Evolutionary conservation across 179 eudicot species (phyloP).

Genomic region (Carnegiea gigantea): DNA sequence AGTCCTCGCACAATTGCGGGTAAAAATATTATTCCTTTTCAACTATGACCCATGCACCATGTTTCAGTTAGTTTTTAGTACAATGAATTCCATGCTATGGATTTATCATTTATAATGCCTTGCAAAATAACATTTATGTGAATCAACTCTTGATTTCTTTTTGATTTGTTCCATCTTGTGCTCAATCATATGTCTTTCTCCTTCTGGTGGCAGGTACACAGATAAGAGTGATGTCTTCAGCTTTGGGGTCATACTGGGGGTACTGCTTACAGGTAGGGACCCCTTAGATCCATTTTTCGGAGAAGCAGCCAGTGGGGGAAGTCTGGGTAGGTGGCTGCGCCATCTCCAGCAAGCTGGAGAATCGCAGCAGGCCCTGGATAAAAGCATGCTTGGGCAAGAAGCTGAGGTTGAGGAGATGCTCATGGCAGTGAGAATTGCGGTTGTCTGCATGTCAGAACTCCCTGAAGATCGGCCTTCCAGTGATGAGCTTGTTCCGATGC

Average conservation of each 20-base stretch:
- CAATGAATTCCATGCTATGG: not conserved
- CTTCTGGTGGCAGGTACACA: slow-evolving; percentile 50
- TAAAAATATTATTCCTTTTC: slow-evolving; percentile 8
- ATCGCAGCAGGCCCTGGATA: slow-evolving; percentile 72
- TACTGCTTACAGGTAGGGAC: slow-evolving; percentile 74
- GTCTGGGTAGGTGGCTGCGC: slow-evolving; percentile 76
- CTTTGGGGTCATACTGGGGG: slow-evolving; percentile 87
- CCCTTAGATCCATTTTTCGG: slow-evolving; percentile 72
- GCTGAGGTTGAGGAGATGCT: slow-evolving; percentile 88
- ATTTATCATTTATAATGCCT: not conserved
- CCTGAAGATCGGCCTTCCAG: slow-evolving; percentile 90
- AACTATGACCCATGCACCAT: not conserved
- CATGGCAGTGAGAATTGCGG: slow-evolving; percentile 87
- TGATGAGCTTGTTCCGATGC: slow-evolving; percentile 95
- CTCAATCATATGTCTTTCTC: not conserved
- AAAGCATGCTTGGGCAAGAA: slow-evolving; percentile 74
- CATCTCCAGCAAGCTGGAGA: slow-evolving; percentile 86
- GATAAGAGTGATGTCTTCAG: slow-evolving; percentile 90
- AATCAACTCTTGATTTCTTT: not conserved
- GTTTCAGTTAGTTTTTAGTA: not conserved
- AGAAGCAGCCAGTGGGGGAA: slow-evolving; percentile 60
- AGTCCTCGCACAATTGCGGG: slow-evolving; percentile 72
- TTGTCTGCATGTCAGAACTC: slow-evolving; percentile 74
- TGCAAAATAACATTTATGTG: not conserved
- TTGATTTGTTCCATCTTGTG: too few species aligned